phyloP scores from a whole-genome alignment of 805 yeast species.

The Hanseniaspora taiwanica region DNA sequence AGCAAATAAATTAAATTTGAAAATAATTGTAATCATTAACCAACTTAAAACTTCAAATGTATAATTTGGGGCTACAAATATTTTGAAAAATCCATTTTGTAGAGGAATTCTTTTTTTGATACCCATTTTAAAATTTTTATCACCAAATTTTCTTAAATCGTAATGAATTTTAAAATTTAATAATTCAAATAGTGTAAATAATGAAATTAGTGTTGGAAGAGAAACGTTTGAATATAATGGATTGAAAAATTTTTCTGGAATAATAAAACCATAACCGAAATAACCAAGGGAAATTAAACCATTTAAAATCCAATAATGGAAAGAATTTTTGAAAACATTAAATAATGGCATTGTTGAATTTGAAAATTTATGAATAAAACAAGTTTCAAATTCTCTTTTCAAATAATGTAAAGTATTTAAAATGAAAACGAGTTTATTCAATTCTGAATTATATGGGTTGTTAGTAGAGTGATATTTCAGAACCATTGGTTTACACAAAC shows the following conservation, averaged over 20 bases:
- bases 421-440: slow-evolving; percentile 22
- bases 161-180: slow-evolving; percentile 65
- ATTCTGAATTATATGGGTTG: slow-evolving; percentile 11
- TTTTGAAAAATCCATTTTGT: slow-evolving; percentile 68
- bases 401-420: slow-evolving; percentile 62
- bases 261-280: slow-evolving; percentile 36
- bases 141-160: slow-evolving; percentile 42
- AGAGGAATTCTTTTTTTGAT: slow-evolving; percentile 30
- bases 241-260: slow-evolving; percentile 10
- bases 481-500: background rate
- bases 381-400: slow-evolving; percentile 82
- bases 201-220: slow-evolving; percentile 23
- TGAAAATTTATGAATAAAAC: slow-evolving; percentile 75
- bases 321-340: slow-evolving; percentile 77
- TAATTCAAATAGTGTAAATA: slow-evolving; percentile 49
- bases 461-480: slow-evolving; percentile 5
- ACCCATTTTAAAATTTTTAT: slow-evolving; percentile 23
- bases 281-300: slow-evolving; percentile 43
- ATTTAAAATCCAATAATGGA: slow-evolving; percentile 87
- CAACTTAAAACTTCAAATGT: slow-evolving; percentile 75
- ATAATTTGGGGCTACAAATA: slow-evolving; percentile 87
- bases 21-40: slow-evolving; percentile 52
- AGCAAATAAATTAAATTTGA: slow-evolving; percentile 63
- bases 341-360: slow-evolving; percentile 84
- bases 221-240: background rate